Conservation (phyloP, 257 asterid species). For the Ehretia macrophylla region DNA sequence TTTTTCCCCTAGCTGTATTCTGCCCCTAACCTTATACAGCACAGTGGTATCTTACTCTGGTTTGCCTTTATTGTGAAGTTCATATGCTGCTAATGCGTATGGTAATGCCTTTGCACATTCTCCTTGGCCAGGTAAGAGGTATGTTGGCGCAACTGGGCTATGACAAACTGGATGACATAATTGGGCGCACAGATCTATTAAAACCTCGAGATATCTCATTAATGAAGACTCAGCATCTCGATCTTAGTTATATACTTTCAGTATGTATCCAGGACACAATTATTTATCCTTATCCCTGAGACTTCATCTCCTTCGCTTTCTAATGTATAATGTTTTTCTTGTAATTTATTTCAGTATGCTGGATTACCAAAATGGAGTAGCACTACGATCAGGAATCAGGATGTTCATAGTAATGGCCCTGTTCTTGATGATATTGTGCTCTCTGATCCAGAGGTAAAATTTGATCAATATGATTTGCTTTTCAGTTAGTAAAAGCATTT, state of each 20-base stretch:
- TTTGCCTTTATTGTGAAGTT: not conserved
- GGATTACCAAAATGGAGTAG: slow-evolving; percentile 94
- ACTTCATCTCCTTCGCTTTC: slow-evolving; percentile 5
- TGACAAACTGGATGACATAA: slow-evolving; percentile 87
- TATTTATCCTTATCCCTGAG: not conserved
- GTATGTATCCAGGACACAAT: slow-evolving; percentile 40
- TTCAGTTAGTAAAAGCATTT: not conserved
- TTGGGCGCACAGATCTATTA: slow-evolving; percentile 84
- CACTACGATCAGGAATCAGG: slow-evolving; percentile 80
- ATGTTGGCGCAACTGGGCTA: slow-evolving; percentile 89
- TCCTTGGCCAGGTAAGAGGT: slow-evolving; percentile 71
- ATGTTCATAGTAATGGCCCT: slow-evolving; percentile 90
- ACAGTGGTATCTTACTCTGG: not conserved
- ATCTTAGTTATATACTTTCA: slow-evolving; percentile 68
- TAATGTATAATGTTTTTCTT: slow-evolving; percentile 7
- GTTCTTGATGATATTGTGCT: slow-evolving; percentile 86
- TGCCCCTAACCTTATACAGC: not conserved
- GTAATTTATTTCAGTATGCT: slow-evolving; percentile 44
- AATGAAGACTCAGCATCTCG: slow-evolving; percentile 94
- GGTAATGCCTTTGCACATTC: slow-evolving; percentile 13
- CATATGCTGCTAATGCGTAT: slow-evolving; percentile 1
- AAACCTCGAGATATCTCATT: slow-evolving; percentile 81
- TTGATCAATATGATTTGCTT: slow-evolving; percentile 3
- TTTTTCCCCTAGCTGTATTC: too few relatives aligned
- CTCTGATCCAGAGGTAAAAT: slow-evolving; percentile 66